These are phyloP conservation scores for Candida endomychidarum DNA, from an alignment of 805 yeast genomes.

Conservation along the genomic window DNA sequence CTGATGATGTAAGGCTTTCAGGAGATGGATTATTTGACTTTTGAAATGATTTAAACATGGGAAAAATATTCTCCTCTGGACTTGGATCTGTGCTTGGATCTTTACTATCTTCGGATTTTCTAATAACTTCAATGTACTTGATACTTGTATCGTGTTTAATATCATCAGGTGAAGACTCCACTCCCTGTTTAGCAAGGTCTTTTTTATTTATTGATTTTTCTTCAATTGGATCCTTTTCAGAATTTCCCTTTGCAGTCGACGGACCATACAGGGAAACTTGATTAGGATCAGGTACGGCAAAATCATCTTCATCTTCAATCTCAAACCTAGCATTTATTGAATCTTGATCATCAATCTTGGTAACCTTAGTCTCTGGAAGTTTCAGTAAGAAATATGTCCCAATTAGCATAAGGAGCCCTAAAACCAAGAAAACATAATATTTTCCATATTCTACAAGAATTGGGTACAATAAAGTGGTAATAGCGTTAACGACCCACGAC, in stretches of 20 bases:
- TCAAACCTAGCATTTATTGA: neutral
- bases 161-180: too few relatives aligned
- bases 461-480: slow-evolving; percentile 42
- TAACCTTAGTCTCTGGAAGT: slow-evolving; percentile 48
- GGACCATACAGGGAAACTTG: too few relatives aligned
- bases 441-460: slow-evolving; percentile 31
- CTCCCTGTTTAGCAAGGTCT: too few relatives aligned
- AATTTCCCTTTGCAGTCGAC: too few relatives aligned
- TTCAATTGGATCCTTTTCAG: too few relatives aligned
- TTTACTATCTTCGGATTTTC: too few relatives aligned
- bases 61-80: too few relatives aligned
- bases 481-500: slow-evolving; percentile 44
- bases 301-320: neutral
- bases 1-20: neutral
- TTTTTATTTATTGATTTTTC: too few relatives aligned
- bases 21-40: slow-evolving; percentile 5
- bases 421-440: slow-evolving; percentile 41
- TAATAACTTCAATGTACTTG: too few relatives aligned
- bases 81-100: too few relatives aligned
- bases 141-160: too few relatives aligned
- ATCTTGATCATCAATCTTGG: neutral
- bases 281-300: neutral
- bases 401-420: slow-evolving; percentile 33
- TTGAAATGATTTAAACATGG: neutral
- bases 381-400: slow-evolving; percentile 29